Evolutionary conservation across 2,329 filamentous ascomycete genomes (phyloP), one percentile per base, ranked within the genome.

Genomic region (Aspergillus sp.): DNA sequence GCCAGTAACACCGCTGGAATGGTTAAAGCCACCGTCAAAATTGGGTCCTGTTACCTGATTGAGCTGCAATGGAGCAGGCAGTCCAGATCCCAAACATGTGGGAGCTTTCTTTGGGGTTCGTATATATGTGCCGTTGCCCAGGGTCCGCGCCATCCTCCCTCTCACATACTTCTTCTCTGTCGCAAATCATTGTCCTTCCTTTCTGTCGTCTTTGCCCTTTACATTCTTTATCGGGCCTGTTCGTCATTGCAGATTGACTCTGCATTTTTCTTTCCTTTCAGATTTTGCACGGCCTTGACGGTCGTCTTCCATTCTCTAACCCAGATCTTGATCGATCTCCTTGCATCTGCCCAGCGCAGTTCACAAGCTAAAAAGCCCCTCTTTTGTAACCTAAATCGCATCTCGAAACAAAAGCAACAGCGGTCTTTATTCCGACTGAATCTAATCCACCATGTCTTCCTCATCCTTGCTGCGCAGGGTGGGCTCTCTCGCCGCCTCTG

Each of bases 401-500:
- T 31, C 31, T 25, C 23, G 17, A 17, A 31, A 3, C 49, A 15
- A 30, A 17, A 31, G 3, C 49, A 15, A n/a, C 28, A n/a, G 25
- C 25, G 28, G 25, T 50, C 50, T n/a, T 30, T 50, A 9, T 61
- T 11, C 11, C 30, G 28, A 46, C 23, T n/a, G 19, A 45, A 31
- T 43, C 52, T 50, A 19, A 9, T 34, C 38, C 53, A 68, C 61
- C 17, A 76, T 76, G 74, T 53, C 68, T 54, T 66, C 70, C 52
- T 71, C 69, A 46, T 70, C 69, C 38, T 55, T 71, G 43, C 65
- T 73, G 34, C 64, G 73, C 57, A 70, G 69, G 66, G 66, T 73
- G 60, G 72, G 72, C 30, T 71, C 74, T 54, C 69, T 77, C 49
- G 70, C 71, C 49, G 61, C 73, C 22, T 60, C 72, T 41, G 66